phyloP scores from a whole-genome alignment of 345 rosid species.

The Aquilaria sinensis region DNA sequence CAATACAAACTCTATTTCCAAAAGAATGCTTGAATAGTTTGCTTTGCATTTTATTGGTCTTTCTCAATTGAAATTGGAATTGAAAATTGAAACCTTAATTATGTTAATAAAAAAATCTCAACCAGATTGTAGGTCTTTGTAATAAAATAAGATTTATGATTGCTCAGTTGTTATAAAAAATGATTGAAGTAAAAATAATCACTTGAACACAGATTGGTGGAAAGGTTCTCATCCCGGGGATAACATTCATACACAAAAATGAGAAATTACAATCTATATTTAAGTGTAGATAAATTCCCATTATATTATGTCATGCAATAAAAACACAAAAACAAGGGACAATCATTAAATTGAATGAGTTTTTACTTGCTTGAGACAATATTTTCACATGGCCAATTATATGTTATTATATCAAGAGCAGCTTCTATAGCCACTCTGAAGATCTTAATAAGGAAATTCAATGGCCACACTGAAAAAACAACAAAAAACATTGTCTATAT shows the following conservation, averaged over 20 bases:
- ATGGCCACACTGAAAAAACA: too few relatives aligned
- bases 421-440: too few relatives aligned
- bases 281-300: neutral
- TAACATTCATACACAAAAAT: neutral
- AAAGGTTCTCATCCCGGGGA: neutral
- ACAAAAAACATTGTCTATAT: too few relatives aligned
- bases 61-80: neutral
- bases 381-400: too few relatives aligned
- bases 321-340: too few relatives aligned
- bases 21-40: neutral
- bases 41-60: neutral
- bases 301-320: neutral
- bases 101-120: neutral
- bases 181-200: neutral
- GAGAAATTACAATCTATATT: neutral
- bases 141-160: neutral
- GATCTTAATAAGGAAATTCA: too few relatives aligned
- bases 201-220: neutral
- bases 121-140: neutral
- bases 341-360: too few relatives aligned
- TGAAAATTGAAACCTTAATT: neutral
- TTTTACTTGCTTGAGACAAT: too few relatives aligned
- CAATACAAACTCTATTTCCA: neutral
- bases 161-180: neutral
- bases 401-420: too few relatives aligned